A percentile compares a stretch with the other conserved stretches of the same genome.
Evolutionary conservation across 495 filamentous ascomycete species (phyloP).

Genomic region (Lophiotrema nucula): DNA sequence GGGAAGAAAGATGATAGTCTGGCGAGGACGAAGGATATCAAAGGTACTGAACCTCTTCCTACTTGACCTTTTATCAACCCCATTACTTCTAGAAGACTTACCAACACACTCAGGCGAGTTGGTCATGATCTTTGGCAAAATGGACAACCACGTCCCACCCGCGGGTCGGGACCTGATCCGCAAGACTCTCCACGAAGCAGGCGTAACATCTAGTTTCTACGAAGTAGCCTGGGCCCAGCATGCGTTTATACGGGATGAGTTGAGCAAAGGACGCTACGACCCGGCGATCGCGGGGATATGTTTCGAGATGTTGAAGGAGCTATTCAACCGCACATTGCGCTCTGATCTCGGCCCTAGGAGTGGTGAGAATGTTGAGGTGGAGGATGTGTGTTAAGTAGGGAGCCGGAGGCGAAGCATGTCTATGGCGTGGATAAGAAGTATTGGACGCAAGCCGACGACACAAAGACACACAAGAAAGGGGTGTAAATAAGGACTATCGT

Average conservation of each 20-base stretch:
- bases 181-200: slow-evolving; percentile 73
- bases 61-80: too few species aligned
- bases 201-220: slow-evolving; percentile 76
- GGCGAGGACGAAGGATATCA: slow-evolving; percentile 65
- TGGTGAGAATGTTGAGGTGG: slow-evolving; percentile 42
- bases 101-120: too few species aligned
- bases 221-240: slow-evolving; percentile 92
- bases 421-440: not conserved
- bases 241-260: slow-evolving; percentile 94
- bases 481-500: not conserved
- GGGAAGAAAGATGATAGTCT: slow-evolving; percentile 69
- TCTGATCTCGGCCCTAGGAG: slow-evolving; percentile 65
- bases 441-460: too few species aligned
- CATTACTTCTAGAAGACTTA: too few species aligned
- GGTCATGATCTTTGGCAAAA: slow-evolving; percentile 71
- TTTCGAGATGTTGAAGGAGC: slow-evolving; percentile 85
- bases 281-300: slow-evolving; percentile 83
- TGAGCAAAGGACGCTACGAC: slow-evolving; percentile 90
- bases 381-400: slow-evolving; percentile 45
- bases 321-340: slow-evolving; percentile 77
- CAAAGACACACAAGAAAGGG: too few species aligned
- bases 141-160: slow-evolving; percentile 87
- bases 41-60: too few species aligned
- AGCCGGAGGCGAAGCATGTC: too few species aligned
- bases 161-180: slow-evolving; percentile 83